These are phyloP conservation scores for Elongisporangium senticosum DNA, from an alignment of 352 stramenopile genomes.

Conservation along the genomic window DNA sequence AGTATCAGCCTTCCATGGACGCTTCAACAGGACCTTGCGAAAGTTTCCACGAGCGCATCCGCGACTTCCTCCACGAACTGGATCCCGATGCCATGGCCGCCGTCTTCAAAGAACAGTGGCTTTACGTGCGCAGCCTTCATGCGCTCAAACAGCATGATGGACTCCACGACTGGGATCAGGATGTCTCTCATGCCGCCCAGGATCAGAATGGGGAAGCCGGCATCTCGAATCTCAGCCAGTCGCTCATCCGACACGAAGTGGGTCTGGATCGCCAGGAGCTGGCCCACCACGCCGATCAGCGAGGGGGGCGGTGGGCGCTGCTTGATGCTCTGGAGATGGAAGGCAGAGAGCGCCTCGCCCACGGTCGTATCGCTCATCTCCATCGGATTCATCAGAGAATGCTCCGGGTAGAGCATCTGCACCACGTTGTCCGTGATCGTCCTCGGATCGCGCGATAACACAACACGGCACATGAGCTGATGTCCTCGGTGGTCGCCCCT, in stretches of 20 bases:
- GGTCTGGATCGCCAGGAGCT: constrained; percentile 38
- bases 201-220: constrained; percentile 30
- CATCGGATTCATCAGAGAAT: constrained; percentile 26
- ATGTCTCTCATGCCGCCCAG: constrained; percentile 27
- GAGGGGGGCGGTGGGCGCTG: constrained; percentile 17
- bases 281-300: constrained; percentile 28
- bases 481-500: constrained; percentile 5
- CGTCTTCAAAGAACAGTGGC: constrained; percentile 25
- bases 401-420: constrained; percentile 30
- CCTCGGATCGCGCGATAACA: constrained; percentile 19
- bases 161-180: constrained; percentile 30
- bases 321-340: constrained; percentile 14
- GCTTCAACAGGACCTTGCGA: constrained; percentile 6
- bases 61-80: constrained; percentile 33
- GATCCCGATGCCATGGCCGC: constrained; percentile 24
- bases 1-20: neutral
- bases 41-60: constrained; percentile 8
- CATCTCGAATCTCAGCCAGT: constrained; percentile 15
- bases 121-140: constrained; percentile 17
- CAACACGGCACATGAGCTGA: constrained; percentile 1
- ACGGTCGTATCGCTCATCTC: constrained; percentile 24
- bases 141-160: constrained; percentile 14
- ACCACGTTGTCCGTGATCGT: constrained; percentile 20
- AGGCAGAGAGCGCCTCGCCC: constrained; percentile 23
- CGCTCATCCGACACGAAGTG: constrained; percentile 38